Evolutionary conservation across 2,329 filamentous ascomycete species (phyloP), one percentile per base, ranked within the genome.

Genomic region (Fusarium sp.): DNA sequence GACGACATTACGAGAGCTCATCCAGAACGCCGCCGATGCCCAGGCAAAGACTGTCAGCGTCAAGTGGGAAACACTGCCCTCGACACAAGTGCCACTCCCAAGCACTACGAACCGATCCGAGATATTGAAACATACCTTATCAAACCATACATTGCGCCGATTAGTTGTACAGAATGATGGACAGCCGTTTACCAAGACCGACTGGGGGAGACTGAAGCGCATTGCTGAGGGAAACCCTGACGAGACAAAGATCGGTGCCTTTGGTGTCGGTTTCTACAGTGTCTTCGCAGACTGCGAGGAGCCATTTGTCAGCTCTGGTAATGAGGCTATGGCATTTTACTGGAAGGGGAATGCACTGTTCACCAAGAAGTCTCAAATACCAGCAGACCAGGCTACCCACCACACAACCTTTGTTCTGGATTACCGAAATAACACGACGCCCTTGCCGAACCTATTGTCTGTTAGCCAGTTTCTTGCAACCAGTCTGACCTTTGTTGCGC

Each of bases 181-280:
- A 36, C 88, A 93, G 69, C 87, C 93, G 0, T 99, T 99, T 76
- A 92, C 89, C 52, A 88, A 92, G 73, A 97, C 94, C 19, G 96
- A 99, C 80, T 99, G 96, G 96, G 90, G 90, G 45, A 88, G 96
- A 55, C 79, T 99, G 69, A 98, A 98, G 84, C 90, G 95, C 65
- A 99, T 99, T 67, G 97, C 96, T n/a, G 96, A 99, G 79, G 97
- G 96, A 46, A 99, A 99, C 76, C 96, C 96, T 0, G 96, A 99
- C 79, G 96, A 99, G 82, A 98, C 94, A 46, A 99, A 99, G 84
- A 99, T 99, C 74, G 96, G 96, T 56, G 97, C 96, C 5, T 99
- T 99, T 78, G 96, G 96, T 71, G 96, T 99, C 33, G 96, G 96
- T 4, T 99, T 99, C 82, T 99, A 99, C 85, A 97, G 93, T 78